phyloP scores from a whole-genome alignment of 805 yeast genomes.

The Starmerella asiatica region DNA sequence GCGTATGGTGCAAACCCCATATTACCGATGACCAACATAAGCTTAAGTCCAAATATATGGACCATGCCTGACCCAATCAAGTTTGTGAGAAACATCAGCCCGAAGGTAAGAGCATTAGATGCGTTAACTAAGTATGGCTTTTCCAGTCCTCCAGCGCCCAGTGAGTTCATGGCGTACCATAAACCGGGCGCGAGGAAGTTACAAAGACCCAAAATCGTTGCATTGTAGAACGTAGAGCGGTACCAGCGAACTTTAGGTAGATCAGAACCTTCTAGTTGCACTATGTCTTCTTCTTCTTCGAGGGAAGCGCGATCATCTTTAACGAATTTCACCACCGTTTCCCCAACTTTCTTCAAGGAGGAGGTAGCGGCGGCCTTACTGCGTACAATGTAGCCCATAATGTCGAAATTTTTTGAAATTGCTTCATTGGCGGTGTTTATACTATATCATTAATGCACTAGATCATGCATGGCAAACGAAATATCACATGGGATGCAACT shows the following conservation, averaged over 20 bases:
- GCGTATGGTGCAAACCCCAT: slow-evolving; percentile 20
- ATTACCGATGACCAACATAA: slow-evolving; percentile 16
- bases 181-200: slow-evolving; percentile 21
- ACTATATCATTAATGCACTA: no score
- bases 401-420: no score
- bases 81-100: slow-evolving; percentile 16
- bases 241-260: slow-evolving; percentile 8
- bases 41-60: slow-evolving; percentile 13
- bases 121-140: slow-evolving; percentile 18
- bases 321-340: no score
- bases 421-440: no score
- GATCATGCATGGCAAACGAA: not conserved
- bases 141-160: slow-evolving; percentile 19
- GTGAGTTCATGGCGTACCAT: slow-evolving; percentile 20
- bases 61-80: slow-evolving; percentile 13
- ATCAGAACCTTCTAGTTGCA: no score
- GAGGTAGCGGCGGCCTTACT: not conserved
- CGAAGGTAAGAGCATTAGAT: slow-evolving; percentile 17
- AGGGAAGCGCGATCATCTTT: no score
- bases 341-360: no score
- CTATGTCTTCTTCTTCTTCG: not conserved
- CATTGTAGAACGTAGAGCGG: slow-evolving; percentile 15
- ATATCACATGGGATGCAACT: not conserved
- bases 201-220: slow-evolving; percentile 15
- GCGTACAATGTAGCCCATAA: not conserved